phyloP scores from a whole-genome alignment of 495 filamentous ascomycete genomes.

The Bacidia gigantensis region DNA sequence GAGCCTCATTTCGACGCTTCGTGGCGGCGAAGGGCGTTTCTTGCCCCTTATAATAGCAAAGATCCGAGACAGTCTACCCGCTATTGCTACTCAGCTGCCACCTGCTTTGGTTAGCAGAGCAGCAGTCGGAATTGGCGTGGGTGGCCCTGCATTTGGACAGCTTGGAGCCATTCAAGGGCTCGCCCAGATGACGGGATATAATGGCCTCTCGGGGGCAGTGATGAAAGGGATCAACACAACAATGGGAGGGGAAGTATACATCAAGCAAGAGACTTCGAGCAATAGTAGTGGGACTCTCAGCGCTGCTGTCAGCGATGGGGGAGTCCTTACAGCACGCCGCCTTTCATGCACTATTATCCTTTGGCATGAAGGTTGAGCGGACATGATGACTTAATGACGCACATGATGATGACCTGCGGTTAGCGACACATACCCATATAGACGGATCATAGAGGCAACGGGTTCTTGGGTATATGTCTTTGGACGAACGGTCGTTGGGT shows the following conservation, averaged over 20 bases:
- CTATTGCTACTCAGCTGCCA: slow-evolving; percentile 33
- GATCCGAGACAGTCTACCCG: slow-evolving; percentile 51
- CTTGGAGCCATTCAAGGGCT: slow-evolving; percentile 3
- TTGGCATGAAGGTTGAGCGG: slow-evolving; percentile 2
- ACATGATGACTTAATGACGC: neutral
- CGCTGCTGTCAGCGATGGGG: slow-evolving; percentile 1
- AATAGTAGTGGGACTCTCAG: slow-evolving; percentile 6
- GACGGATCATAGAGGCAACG: neutral
- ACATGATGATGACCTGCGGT: neutral
- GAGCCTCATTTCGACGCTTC: slow-evolving; percentile 49
- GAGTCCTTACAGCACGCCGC: slow-evolving; percentile 15
- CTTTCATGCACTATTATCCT: slow-evolving; percentile 15
- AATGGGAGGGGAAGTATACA: slow-evolving; percentile 1
- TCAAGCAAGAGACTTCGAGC: slow-evolving; percentile 8
- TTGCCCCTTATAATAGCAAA: slow-evolving; percentile 57
- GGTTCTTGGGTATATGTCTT: no score
- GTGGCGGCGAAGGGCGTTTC: slow-evolving; percentile 56
- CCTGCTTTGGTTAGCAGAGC: slow-evolving; percentile 4
- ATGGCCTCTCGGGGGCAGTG: neutral
- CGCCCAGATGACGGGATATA: neutral
- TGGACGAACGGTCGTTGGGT: no score
- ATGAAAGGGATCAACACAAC: slow-evolving; percentile 5
- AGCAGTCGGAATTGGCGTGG: neutral
- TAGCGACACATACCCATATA: slow-evolving; percentile 2
- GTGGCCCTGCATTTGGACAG: neutral